Evolutionary conservation across 257 asterid species (phyloP).

Genomic region (Solanum stenotomum): DNA sequence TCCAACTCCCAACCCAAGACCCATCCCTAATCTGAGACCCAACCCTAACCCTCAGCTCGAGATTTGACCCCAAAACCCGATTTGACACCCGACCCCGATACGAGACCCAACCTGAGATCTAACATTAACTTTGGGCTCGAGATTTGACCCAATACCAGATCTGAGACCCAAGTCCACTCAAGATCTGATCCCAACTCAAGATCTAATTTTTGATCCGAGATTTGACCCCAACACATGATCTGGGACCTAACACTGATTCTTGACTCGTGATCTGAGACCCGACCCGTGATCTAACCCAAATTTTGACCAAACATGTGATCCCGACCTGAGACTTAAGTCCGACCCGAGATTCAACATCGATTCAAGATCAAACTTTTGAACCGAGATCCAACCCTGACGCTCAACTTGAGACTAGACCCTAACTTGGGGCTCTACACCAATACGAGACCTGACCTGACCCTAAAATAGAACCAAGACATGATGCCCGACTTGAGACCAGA

Average conservation of each 20-base stretch:
- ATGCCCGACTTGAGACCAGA: neutral
- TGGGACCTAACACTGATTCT: accelerated
- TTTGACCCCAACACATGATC: neutral
- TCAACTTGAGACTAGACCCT: neutral
- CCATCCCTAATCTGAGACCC: neutral
- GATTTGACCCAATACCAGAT: neutral
- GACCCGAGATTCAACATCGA: neutral
- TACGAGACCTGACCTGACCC: neutral
- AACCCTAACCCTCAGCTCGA: neutral
- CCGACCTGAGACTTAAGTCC: too few species aligned
- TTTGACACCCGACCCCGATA: neutral
- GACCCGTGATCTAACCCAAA: neutral
- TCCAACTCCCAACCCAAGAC: neutral
- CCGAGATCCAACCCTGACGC: neutral
- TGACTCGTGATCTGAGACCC: too few species aligned
- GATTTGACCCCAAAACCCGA: neutral
- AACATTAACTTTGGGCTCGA: neutral
- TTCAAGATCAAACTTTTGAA: neutral
- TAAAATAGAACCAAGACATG: neutral
- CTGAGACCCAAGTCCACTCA: too few species aligned
- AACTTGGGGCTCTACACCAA: neutral
- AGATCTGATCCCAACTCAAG: neutral
- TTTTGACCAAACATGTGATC: neutral
- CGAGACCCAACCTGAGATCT: too few species aligned
- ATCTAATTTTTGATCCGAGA: too few species aligned